Evolutionary conservation across 73 alveolate genomes (phyloP).

Genomic region (Urostyla sp.): DNA sequence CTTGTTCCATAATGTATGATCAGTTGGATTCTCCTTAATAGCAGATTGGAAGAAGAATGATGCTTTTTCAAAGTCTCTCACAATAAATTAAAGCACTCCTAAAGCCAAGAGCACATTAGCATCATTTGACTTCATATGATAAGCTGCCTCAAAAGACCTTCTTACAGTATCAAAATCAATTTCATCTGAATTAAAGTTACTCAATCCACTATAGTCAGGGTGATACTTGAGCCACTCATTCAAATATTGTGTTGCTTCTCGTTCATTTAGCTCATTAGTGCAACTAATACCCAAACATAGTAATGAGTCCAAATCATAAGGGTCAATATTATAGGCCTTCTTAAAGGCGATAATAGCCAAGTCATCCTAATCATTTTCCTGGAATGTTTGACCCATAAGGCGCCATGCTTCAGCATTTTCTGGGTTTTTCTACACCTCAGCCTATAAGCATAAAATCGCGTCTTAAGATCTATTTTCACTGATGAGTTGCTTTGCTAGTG

Average conservation of each 20-base stretch:
- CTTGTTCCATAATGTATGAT: constrained; percentile 90
- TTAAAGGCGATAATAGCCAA: constrained; percentile 73
- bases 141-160: constrained; percentile 72
- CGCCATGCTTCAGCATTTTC: constrained; percentile 83
- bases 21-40: constrained; percentile 77
- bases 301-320: constrained; percentile 83
- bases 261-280: constrained; percentile 82
- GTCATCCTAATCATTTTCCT: constrained; percentile 82
- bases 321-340: constrained; percentile 84
- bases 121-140: constrained; percentile 68
- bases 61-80: constrained; percentile 73
- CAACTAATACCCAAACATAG: constrained; percentile 86
- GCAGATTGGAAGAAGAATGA: constrained; percentile 75
- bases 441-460: constrained; percentile 76
- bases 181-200: constrained; percentile 12
- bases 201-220: constrained; percentile 69
- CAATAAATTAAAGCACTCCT: constrained; percentile 77
- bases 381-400: constrained; percentile 79
- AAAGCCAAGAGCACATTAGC: constrained; percentile 47
- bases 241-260: constrained; percentile 75
- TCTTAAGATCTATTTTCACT: constrained; percentile 71
- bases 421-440: constrained; percentile 68
- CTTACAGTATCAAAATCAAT: constrained; percentile 48
- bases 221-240: constrained; percentile 69
- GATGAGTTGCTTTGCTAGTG: constrained; percentile 62